Percentiles rank a stretch among this genome's conserved stretches.
phyloP scores from a whole-genome alignment of 2,329 filamentous ascomycete genomes.

The Eutypa lata region DNA sequence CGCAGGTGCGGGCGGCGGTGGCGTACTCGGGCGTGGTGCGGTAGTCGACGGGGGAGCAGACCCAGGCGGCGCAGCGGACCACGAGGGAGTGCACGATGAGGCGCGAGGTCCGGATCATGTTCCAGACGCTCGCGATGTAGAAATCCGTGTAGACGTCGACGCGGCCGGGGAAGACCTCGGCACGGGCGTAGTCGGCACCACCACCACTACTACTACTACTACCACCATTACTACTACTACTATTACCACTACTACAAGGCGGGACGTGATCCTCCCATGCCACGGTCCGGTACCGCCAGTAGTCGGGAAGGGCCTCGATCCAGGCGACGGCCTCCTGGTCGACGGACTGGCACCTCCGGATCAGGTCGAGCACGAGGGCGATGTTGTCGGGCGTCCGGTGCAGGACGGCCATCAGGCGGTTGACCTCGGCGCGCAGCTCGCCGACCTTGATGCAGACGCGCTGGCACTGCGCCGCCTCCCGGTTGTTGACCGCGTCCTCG shows the following conservation, averaged over 20 bases:
- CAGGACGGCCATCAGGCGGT: slow-evolving; percentile 44
- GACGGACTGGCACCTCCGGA: slow-evolving; percentile 47
- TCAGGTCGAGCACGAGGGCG: slow-evolving; percentile 48
- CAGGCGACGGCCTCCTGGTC: slow-evolving; percentile 52
- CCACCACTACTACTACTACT: too few species aligned
- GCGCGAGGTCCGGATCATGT: slow-evolving; percentile 50
- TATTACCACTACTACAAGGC: too few species aligned
- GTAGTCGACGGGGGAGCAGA: slow-evolving; percentile 59
- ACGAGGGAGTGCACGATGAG: slow-evolving; percentile 53
- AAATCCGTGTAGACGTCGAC: slow-evolving; percentile 59
- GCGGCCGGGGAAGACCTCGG: slow-evolving; percentile 58
- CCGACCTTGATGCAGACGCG: slow-evolving; percentile 51
- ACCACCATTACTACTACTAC: too few species aligned
- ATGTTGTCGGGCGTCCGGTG: slow-evolving; percentile 47
- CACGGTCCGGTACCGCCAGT: slow-evolving; percentile 50
- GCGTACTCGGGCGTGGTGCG: slow-evolving; percentile 61
- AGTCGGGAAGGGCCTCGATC: slow-evolving; percentile 46
- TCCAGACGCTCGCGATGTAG: slow-evolving; percentile 57
- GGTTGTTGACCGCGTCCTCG: slow-evolving; percentile 47
- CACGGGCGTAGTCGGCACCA: slow-evolving; percentile 48
- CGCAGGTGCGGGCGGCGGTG: slow-evolving; percentile 47
- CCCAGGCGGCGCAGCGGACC: slow-evolving; percentile 59
- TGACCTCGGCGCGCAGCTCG: slow-evolving; percentile 54
- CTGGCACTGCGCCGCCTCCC: slow-evolving; percentile 45
- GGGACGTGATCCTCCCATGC: slow-evolving; percentile 55